Conservation (phyloP, 148 eudicot species). For the Linanthus parryae region DNA sequence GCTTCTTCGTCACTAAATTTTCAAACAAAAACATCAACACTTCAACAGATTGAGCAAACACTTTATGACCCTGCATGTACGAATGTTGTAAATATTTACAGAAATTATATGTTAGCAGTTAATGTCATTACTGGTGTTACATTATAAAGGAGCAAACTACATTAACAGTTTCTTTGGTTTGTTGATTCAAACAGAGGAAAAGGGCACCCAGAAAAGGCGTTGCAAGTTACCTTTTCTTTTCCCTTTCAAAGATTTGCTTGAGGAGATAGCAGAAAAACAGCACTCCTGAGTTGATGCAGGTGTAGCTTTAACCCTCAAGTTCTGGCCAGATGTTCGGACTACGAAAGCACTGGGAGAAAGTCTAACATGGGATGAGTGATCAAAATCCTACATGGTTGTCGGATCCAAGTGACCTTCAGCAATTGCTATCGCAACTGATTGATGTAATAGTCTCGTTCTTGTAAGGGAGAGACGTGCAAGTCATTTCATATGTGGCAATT, state of each 20-base stretch:
- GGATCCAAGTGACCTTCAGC: conserved; percentile 72
- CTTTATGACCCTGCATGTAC: conserved; percentile 4
- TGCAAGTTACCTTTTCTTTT: conserved; percentile 16
- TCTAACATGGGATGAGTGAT: conserved; percentile 24
- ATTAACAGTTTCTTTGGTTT: neutral
- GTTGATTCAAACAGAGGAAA: too few relatives aligned
- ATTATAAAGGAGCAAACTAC: conserved; percentile 1
- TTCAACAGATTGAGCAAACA: too few relatives aligned
- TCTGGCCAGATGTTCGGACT: conserved; percentile 1
- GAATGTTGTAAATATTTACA: neutral
- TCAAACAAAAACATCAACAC: too few relatives aligned
- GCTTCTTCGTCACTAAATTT: conserved; percentile 11
- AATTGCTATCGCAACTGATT: conserved; percentile 59
- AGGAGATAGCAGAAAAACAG: conserved; percentile 31
- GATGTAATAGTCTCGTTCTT: conserved; percentile 35
- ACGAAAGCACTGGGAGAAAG: conserved; percentile 3
- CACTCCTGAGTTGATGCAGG: conserved; percentile 20
- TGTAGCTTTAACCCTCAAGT: conserved; percentile 12
- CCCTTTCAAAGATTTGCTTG: conserved; percentile 20
- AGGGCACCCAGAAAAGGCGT: too few relatives aligned
- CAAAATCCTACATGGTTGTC: conserved; percentile 58
- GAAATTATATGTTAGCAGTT: neutral
- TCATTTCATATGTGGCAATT: too few relatives aligned
- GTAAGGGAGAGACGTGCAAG: too few relatives aligned
- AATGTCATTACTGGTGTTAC: neutral